Evolutionary conservation across 768 basidiomycete species (phyloP).

Genomic region (Paxillus ammoniavirescens): DNA sequence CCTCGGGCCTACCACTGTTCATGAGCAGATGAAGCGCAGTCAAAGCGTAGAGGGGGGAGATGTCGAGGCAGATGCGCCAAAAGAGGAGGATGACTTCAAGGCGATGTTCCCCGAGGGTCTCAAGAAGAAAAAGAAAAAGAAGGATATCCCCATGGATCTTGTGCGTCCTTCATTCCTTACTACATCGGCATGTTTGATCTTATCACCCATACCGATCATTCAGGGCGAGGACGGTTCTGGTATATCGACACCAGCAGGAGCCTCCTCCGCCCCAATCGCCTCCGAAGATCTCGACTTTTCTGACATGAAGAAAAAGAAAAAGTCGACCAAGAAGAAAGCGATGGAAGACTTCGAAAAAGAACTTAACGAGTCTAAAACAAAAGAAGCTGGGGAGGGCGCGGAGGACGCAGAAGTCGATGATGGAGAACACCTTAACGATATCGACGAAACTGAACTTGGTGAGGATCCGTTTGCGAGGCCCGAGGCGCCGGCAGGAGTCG

Average conservation of each 20-base stretch:
- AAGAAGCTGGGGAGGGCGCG: conserved; percentile 58
- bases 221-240: conserved; percentile 67
- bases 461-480: conserved; percentile 79
- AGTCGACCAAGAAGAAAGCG: conserved; percentile 84
- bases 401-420: conserved; percentile 57
- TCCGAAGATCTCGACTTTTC: conserved; percentile 90
- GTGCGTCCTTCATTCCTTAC: conserved; percentile 40
- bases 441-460: conserved; percentile 83
- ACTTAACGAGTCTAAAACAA: conserved; percentile 68
- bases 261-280: conserved; percentile 39
- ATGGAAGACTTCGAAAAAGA: conserved; percentile 96
- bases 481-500: conserved; percentile 58
- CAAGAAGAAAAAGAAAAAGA: conserved; percentile 94
- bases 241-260: conserved; percentile 53
- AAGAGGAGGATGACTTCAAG: conserved; percentile 74
- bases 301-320: conserved; percentile 97
- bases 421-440: conserved; percentile 61
- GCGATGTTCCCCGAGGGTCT: conserved; percentile 80
- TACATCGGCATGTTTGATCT: neutral
- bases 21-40: conserved; percentile 65
- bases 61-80: conserved; percentile 39
- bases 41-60: conserved; percentile 38
- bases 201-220: neutral
- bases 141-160: conserved; percentile 82
- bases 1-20: conserved; percentile 72